Percentiles rank a stretch among this genome's conserved stretches.
These are phyloP conservation scores for Saksenaea vasiformis DNA, from an alignment of 371 early-diverging fungal species.

Conservation along the genomic window DNA sequence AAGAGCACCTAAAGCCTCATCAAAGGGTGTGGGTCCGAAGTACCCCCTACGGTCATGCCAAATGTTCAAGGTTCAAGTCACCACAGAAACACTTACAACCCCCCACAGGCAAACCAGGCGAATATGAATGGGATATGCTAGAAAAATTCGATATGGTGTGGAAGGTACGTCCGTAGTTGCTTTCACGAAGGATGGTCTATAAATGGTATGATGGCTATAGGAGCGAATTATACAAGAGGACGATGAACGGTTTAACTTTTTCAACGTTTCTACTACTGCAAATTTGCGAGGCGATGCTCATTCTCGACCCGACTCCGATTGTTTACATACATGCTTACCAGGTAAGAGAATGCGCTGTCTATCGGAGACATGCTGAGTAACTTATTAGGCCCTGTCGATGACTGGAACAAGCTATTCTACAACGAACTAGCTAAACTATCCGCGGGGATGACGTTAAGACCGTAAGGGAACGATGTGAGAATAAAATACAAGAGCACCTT, in stretches of 20 bases:
- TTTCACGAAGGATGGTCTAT: too few species aligned
- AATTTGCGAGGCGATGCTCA: slow-evolving; percentile 44
- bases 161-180: slow-evolving; percentile 21
- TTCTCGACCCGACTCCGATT: slow-evolving; percentile 35
- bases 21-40: slow-evolving; percentile 42
- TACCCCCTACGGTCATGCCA: slow-evolving; percentile 40
- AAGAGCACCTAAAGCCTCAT: slow-evolving; percentile 21
- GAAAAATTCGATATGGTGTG: slow-evolving; percentile 31
- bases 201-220: background rate
- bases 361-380: background rate
- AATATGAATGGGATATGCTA: slow-evolving; percentile 49
- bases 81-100: slow-evolving; percentile 15
- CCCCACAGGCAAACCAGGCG: slow-evolving; percentile 26
- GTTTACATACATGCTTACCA: slow-evolving; percentile 41
- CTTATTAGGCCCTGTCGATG: slow-evolving; percentile 31
- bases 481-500: background rate
- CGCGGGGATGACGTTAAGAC: background rate
- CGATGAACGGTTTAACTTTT: slow-evolving; percentile 30
- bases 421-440: slow-evolving; percentile 30
- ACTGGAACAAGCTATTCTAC: slow-evolving; percentile 42
- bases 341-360: slow-evolving; percentile 13
- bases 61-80: slow-evolving; percentile 35
- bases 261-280: slow-evolving; percentile 33
- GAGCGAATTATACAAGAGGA: slow-evolving; percentile 22
- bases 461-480: background rate